phyloP scores from a whole-genome alignment of 2,329 filamentous ascomycete genomes.

The Hypoxylon sp. region DNA sequence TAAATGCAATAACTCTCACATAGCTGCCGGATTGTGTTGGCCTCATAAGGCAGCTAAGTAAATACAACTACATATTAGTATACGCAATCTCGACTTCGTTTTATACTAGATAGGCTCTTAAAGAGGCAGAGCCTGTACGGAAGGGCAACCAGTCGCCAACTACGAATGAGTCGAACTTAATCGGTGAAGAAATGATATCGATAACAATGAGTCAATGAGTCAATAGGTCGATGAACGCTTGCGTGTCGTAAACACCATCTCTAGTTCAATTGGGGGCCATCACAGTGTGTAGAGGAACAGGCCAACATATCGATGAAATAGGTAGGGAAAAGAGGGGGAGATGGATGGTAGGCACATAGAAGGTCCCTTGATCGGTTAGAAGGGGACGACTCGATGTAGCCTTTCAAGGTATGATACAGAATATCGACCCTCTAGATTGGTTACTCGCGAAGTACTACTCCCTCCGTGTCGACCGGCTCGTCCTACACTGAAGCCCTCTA shows the following conservation, averaged over 20 bases:
- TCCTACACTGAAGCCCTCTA: neutral
- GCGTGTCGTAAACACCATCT: neutral
- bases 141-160: neutral
- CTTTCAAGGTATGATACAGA: neutral
- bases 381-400: neutral
- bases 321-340: neutral
- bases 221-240: neutral
- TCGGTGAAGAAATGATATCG: neutral
- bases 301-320: neutral
- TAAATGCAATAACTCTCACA: conserved; percentile 15
- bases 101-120: neutral
- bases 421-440: neutral
- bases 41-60: neutral
- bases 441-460: neutral
- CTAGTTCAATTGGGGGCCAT: neutral
- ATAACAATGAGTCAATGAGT: neutral
- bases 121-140: neutral
- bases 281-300: neutral
- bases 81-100: neutral
- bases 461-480: neutral
- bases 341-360: neutral
- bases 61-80: neutral
- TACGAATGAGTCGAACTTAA: neutral
- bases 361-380: neutral
- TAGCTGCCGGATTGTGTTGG: neutral